Conservation (phyloP, 257 asterid genomes). For the Verbena officinalis region DNA sequence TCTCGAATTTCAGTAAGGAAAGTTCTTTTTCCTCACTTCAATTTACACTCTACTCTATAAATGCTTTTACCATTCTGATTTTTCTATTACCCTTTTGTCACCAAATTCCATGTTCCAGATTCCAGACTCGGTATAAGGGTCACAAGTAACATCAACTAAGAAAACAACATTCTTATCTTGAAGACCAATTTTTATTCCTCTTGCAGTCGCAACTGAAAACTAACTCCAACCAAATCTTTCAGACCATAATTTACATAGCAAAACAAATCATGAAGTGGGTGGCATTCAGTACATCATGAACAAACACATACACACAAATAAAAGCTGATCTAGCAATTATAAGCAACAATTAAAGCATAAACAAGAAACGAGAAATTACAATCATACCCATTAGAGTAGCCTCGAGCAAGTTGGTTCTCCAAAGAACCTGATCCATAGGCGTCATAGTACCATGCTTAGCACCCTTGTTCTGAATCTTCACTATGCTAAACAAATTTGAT, state of each 20-base stretch:
- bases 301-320: constrained; percentile 2
- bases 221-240: too few relatives aligned
- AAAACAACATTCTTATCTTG: neutral
- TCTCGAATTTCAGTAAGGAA: too few relatives aligned
- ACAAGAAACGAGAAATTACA: constrained; percentile 22
- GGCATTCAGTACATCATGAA: neutral
- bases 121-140: neutral
- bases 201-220: neutral
- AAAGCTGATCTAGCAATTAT: neutral
- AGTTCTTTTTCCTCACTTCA: too few relatives aligned
- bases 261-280: neutral
- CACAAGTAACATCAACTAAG: neutral
- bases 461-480: constrained; percentile 95
- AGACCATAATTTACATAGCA: neutral
- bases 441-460: constrained; percentile 96
- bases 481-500: constrained; percentile 73
- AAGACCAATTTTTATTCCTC: neutral
- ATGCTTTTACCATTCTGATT: too few relatives aligned
- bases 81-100: too few relatives aligned
- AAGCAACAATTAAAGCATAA: neutral
- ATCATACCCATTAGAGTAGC: constrained; percentile 95
- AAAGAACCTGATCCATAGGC: constrained; percentile 97
- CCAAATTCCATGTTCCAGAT: too few relatives aligned
- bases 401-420: constrained; percentile 96
- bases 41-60: too few relatives aligned